These are phyloP conservation scores for Solanum ahanhuiri DNA, from an alignment of 257 asterid species.

Conservation along the genomic window DNA sequence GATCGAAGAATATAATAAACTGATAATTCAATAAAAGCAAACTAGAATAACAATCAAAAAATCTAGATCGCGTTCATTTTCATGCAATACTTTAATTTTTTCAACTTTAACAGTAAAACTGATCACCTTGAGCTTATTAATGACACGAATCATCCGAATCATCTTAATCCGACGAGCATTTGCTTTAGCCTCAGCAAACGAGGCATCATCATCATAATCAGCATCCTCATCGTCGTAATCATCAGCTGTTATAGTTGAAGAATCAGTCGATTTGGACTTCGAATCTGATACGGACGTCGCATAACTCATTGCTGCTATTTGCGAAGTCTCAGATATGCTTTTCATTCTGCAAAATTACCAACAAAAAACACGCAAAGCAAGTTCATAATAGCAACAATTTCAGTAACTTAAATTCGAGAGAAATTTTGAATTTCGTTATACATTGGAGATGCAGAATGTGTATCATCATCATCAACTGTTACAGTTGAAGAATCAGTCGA, in stretches of 20 bases:
- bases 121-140: neutral
- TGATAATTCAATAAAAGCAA: neutral
- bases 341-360: slow-evolving; percentile 4
- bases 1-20: neutral
- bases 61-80: neutral
- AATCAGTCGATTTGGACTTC: neutral
- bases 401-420: neutral
- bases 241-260: neutral
- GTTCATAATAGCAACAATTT: neutral
- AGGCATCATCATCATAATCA: neutral
- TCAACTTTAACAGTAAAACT: neutral
- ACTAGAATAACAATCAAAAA: neutral
- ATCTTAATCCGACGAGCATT: neutral
- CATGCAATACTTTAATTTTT: neutral
- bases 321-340: neutral
- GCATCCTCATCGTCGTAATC: neutral
- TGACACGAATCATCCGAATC: neutral
- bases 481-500: neutral
- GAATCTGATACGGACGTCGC: neutral
- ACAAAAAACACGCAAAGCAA: neutral
- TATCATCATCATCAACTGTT: neutral
- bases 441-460: slow-evolving; percentile 16
- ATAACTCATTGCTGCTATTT: neutral
- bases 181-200: neutral
- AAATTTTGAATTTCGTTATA: neutral